These are phyloP conservation scores for Astragalus membranaceus DNA, from an alignment of 306 rosid species.

Conservation along the genomic window DNA sequence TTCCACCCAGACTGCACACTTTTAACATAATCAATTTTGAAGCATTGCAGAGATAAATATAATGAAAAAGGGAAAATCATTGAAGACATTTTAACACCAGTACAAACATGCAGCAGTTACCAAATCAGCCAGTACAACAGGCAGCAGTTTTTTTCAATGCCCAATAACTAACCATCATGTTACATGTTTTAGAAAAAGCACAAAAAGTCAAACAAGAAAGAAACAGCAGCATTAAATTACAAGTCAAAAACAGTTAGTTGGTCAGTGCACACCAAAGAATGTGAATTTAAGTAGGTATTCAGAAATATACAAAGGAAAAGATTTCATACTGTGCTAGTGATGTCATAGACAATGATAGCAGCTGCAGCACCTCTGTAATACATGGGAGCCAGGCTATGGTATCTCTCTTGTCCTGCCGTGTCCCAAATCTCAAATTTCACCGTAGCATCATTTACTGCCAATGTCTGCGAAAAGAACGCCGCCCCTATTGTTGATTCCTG, in stretches of 20 bases:
- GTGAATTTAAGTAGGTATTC: neutral
- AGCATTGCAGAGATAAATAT: neutral
- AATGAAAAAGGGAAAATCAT: neutral
- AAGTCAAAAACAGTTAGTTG: neutral
- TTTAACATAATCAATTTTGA: neutral
- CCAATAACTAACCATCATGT: neutral
- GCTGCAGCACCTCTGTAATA: constrained; percentile 68
- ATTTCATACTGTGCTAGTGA: constrained; percentile 40
- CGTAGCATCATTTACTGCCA: constrained; percentile 52
- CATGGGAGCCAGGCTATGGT: constrained; percentile 69
- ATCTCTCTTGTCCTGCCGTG: constrained; percentile 60
- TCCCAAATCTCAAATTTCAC: constrained; percentile 67
- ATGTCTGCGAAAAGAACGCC: constrained; percentile 57
- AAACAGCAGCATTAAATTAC: neutral
- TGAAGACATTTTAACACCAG: neutral
- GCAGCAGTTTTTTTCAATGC: neutral
- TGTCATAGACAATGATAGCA: constrained; percentile 61
- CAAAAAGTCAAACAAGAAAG: neutral
- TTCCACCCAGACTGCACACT: neutral
- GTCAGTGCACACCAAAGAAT: neutral
- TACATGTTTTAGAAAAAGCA: neutral
- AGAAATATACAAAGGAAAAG: constrained; percentile 15
- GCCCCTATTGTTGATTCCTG: constrained; percentile 68
- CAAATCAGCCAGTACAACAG: neutral
- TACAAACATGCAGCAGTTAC: neutral